Evolutionary conservation across 495 filamentous ascomycete species (phyloP).

Genomic region (Cercophora sp.): DNA sequence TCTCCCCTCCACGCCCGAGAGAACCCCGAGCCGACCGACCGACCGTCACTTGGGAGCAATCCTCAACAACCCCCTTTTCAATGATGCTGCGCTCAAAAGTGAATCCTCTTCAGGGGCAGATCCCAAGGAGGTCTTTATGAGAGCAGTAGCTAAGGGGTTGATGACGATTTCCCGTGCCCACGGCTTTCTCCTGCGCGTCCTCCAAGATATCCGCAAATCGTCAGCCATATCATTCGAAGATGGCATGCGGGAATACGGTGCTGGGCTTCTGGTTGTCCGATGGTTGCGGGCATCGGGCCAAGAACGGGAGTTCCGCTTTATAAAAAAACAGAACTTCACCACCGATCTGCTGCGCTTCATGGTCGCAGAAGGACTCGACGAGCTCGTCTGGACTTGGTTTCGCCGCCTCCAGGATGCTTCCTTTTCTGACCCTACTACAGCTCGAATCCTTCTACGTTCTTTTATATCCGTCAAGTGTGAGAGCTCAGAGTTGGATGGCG

Average conservation of each 20-base stretch:
- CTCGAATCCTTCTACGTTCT: no score
- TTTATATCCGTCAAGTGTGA: conserved; percentile 25
- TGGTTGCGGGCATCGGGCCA: conserved; percentile 52
- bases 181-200: conserved; percentile 37
- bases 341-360: conserved; percentile 41
- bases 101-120: not conserved
- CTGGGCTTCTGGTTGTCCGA: conserved; percentile 40
- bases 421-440: no score
- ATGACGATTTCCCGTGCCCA: conserved; percentile 41
- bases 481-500: conserved; percentile 27
- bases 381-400: conserved; percentile 43
- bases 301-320: conserved; percentile 34
- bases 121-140: conserved; percentile 34
- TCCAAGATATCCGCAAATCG: conserved; percentile 25
- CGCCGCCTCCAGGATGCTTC: no score
- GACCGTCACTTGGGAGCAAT: conserved; percentile 60
- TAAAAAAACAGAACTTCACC: conserved; percentile 29
- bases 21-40: conserved; percentile 28
- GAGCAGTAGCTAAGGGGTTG: conserved; percentile 38
- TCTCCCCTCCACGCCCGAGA: conserved; percentile 12
- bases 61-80: conserved; percentile 66
- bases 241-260: conserved; percentile 34
- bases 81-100: conserved; percentile 5
- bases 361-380: conserved; percentile 46
- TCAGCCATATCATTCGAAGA: conserved; percentile 21